Evolutionary conservation across 805 yeast genomes (phyloP).

Genomic region (Pichia paraexigua): DNA sequence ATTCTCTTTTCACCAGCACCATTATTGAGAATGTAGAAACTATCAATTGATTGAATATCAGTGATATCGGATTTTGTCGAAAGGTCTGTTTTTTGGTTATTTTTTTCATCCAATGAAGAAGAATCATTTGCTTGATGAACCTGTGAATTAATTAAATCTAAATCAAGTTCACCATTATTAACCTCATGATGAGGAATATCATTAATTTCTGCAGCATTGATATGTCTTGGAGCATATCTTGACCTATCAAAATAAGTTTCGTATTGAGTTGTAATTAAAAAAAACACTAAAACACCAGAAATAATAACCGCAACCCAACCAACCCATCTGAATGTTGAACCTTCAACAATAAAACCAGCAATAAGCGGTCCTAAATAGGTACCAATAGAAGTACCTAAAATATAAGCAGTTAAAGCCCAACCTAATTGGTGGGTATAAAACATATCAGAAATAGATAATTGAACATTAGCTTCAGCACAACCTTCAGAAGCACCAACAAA

Average conservation of each 20-base stretch:
- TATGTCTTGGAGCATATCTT: constrained; percentile 22
- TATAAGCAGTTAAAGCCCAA: constrained; percentile 62
- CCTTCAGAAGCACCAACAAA: constrained; percentile 78
- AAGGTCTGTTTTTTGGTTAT: constrained; percentile 3
- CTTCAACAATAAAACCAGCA: constrained; percentile 62
- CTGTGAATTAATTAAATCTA: not conserved
- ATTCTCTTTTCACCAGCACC: constrained; percentile 36
- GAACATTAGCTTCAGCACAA: constrained; percentile 69
- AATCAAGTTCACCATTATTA: not conserved
- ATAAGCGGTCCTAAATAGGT: constrained; percentile 73
- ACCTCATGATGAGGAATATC: constrained; percentile 4
- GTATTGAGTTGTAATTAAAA: constrained; percentile 54
- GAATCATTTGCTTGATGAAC: not conserved
- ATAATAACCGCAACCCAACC: constrained; percentile 61
- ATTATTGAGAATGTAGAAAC: constrained; percentile 17
- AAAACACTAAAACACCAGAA: constrained; percentile 48
- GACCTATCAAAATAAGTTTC: constrained; percentile 62
- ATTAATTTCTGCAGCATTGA: constrained; percentile 1
- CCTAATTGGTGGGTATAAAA: constrained; percentile 75
- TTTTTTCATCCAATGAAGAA: not conserved
- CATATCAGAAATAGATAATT: constrained; percentile 60
- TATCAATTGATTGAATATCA: constrained; percentile 4
- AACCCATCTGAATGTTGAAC: constrained; percentile 69
- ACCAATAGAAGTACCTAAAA: constrained; percentile 66
- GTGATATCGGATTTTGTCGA: constrained; percentile 1